Percentiles rank a stretch among this genome's conserved stretches.
phyloP scores from a whole-genome alignment of 495 filamentous ascomycete genomes.

The Penicillium bialowiezense region DNA sequence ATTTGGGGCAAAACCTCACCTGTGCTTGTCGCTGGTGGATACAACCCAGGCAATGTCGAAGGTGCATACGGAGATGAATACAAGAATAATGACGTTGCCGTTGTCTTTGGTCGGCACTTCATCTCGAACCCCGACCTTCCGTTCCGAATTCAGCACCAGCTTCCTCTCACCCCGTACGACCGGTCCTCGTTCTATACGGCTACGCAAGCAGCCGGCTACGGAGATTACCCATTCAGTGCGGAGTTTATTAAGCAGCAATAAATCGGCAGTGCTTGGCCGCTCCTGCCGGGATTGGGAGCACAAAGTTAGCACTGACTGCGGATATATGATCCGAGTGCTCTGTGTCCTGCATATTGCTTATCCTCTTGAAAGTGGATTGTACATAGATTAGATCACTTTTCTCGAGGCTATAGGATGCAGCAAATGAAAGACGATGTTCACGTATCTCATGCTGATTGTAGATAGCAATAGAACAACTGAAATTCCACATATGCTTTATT shows the following conservation, averaged over 20 bases:
- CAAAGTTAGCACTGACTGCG: no score
- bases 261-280: background rate
- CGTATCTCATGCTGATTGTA: no score
- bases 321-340: no score
- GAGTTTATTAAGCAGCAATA: background rate
- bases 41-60: constrained; percentile 40
- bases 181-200: constrained; percentile 10
- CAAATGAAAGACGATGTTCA: no score
- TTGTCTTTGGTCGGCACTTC: constrained; percentile 59
- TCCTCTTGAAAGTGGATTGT: no score
- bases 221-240: constrained; percentile 13
- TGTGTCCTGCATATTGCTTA: no score
- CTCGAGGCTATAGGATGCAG: no score
- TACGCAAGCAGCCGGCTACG: constrained; percentile 5
- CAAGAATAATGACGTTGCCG: constrained; percentile 43
- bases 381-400: no score
- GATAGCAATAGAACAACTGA: no score
- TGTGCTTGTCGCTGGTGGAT: constrained; percentile 59
- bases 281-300: no score
- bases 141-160: constrained; percentile 51
- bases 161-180: constrained; percentile 14
- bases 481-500: no score
- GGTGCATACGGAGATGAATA: constrained; percentile 47
- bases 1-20: constrained; percentile 18
- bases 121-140: constrained; percentile 66